phyloP scores from a whole-genome alignment of 2,329 filamentous ascomycete genomes.

The Pyricularia pennisetigena region DNA sequence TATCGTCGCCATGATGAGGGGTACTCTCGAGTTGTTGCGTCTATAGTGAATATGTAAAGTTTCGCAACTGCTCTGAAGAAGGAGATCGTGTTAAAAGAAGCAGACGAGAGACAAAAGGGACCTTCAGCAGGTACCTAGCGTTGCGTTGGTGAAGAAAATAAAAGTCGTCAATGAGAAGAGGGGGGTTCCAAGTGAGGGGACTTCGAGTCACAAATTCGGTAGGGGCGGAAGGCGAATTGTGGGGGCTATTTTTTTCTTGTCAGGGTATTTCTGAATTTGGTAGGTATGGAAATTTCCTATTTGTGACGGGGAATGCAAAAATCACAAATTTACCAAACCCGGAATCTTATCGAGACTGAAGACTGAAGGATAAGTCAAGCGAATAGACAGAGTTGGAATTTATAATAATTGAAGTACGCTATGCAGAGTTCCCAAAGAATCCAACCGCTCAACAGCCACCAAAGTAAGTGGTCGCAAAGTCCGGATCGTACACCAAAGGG shows the following conservation, averaged over 20 bases:
- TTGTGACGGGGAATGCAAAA: neutral
- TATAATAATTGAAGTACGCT: neutral
- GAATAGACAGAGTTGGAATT: neutral
- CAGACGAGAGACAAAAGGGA: neutral
- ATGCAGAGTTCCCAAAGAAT: neutral
- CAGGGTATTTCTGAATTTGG: neutral
- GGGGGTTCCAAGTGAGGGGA: neutral
- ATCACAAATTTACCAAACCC: neutral
- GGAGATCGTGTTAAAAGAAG: neutral
- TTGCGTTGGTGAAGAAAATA: neutral
- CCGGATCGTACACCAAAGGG: neutral
- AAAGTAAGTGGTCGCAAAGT: neutral
- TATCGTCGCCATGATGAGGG: constrained; percentile 37
- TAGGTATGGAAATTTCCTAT: neutral
- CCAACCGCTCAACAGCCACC: neutral
- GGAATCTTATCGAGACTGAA: neutral
- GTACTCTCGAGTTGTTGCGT: neutral
- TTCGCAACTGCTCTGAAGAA: neutral
- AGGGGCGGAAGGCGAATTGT: neutral
- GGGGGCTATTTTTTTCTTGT: neutral
- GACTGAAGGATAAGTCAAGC: neutral
- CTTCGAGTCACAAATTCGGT: neutral
- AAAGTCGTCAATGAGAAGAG: neutral
- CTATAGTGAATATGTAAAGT: neutral
- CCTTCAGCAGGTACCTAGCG: neutral